Conservation (phyloP, 176 grass and related monocot genomes). For the Avena insularis region DNA sequence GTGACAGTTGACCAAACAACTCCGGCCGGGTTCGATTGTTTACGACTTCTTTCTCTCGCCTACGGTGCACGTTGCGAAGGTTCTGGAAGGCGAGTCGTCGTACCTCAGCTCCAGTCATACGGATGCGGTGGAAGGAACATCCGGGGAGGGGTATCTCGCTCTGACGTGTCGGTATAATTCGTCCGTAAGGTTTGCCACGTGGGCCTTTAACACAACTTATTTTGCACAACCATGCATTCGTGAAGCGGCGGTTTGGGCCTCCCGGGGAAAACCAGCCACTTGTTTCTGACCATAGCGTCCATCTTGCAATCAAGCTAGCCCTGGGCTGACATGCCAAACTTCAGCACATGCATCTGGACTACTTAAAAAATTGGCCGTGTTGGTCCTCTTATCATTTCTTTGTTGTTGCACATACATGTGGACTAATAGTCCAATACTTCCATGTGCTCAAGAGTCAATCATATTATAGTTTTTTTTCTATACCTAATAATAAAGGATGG, state of each 20-base stretch:
- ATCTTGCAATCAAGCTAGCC: too few relatives aligned
- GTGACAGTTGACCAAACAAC: constrained; percentile 44
- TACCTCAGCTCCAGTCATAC: constrained; percentile 24
- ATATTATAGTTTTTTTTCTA: too few relatives aligned
- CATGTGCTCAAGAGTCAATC: too few relatives aligned
- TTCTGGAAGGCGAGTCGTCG: constrained; percentile 11
- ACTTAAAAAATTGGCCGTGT: too few relatives aligned
- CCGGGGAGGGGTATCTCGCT: too few relatives aligned
- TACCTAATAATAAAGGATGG: too few relatives aligned
- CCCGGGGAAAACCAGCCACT: constrained; percentile 20
- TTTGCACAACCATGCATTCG: background rate
- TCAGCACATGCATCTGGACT: too few relatives aligned
- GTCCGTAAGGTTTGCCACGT: too few relatives aligned
- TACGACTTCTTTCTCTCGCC: background rate
- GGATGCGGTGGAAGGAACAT: background rate
- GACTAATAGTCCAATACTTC: too few relatives aligned
- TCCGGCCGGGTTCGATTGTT: background rate
- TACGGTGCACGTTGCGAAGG: background rate
- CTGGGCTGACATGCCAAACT: too few relatives aligned
- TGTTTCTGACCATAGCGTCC: background rate
- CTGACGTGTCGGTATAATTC: too few relatives aligned
- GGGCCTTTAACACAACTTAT: too few relatives aligned
- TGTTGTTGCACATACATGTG: background rate
- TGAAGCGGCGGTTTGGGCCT: constrained; percentile 4
- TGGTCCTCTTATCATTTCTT: background rate